Base-by-base conservation (phyloP, 2,329 filamentous ascomycete species). In the Cladosporium sp. region DNA sequence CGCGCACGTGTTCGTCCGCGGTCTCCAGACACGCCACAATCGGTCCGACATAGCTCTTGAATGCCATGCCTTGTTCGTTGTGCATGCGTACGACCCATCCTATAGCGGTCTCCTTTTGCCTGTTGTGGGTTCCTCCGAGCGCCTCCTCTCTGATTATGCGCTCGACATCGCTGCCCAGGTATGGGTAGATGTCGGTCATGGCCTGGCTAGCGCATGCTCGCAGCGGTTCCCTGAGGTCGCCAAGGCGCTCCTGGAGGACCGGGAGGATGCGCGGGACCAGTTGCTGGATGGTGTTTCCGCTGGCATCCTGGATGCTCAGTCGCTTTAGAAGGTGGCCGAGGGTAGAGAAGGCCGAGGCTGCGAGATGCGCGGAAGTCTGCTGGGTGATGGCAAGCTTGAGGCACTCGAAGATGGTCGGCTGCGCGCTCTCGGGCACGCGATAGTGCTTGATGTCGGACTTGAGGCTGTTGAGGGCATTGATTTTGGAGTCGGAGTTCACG, bases 401-500 rank as follows among this genome's bases (percentile, higher is more conserved):
- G 69, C 90, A 91, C 68, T 97, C 92, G 79, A 97, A 96, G 69
- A 97, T 87, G 66, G 87, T 83, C 30, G 87, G 80, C 72, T 96
- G 86, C 73, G 85, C 85, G 64, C 80, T 79, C 71, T 96, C 92
- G 68, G 92, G 92, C 55, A 97, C 92, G 81, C 93, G 93, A 77
- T 91, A 90, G 79, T 96, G 93, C 79, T 97, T 97, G 83, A 97
- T 97, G 77, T 88, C 87, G 52, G 91, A 93, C 80, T 97, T 96
- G 79, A 93, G 83, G 73, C 83, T 84, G 67, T 88, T 91, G 72
- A 97, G 87, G 64, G 87, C 85, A 70, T 87, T 83, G 69, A 92
- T 85, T 76, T 93, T 93, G 61, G 84, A 80, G 73, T 93, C 90
- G 72, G 92, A 82, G 59, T 87, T 84, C 44, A 86, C 84, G 72